Percentiles rank a stretch among this genome's conserved stretches.
Conservation (phyloP, 2,329 filamentous ascomycete species). For the Emergomyces pasteurianus region DNA sequence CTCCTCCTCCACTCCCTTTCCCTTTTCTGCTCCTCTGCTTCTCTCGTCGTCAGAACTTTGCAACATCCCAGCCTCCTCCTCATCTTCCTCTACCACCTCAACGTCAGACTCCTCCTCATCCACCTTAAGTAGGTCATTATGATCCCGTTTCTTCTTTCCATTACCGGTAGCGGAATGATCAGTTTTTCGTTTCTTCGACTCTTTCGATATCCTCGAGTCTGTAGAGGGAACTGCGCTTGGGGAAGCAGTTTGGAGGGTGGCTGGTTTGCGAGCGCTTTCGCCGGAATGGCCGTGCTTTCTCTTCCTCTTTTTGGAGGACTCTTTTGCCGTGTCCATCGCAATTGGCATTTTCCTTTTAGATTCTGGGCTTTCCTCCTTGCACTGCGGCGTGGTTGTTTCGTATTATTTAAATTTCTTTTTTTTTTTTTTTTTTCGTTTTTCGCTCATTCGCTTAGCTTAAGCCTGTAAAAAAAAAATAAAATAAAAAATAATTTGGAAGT, state of each 20-base stretch:
- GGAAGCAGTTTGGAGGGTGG: conserved; percentile 13
- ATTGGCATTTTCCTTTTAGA: conserved; percentile 10
- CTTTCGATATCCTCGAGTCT: conserved; percentile 12
- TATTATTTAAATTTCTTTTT: not conserved
- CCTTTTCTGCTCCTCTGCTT: conserved; percentile 18
- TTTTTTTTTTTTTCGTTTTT: conserved; percentile 5
- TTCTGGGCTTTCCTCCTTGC: not conserved
- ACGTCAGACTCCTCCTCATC: conserved; percentile 5
- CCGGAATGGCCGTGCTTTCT: conserved; percentile 28
- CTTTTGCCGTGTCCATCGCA: conserved; percentile 27
- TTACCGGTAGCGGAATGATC: conserved; percentile 26
- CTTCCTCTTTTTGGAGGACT: conserved; percentile 34
- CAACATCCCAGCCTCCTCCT: conserved; percentile 10
- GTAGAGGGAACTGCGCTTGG: conserved; percentile 10
- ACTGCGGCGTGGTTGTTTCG: not conserved
- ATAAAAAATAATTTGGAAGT: not conserved
- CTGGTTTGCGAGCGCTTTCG: conserved; percentile 16
- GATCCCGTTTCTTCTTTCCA: conserved; percentile 19
- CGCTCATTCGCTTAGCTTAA: conserved; percentile 1
- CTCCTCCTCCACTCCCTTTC: conserved; percentile 18
- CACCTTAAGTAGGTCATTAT: conserved; percentile 6
- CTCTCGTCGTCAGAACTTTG: conserved; percentile 29
- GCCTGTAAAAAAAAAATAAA: not conserved
- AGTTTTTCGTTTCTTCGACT: conserved; percentile 29
- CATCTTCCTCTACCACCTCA: conserved; percentile 19